Percentiles rank a stretch among this genome's conserved stretches.
phyloP scores from a whole-genome alignment of 2,329 filamentous ascomycete genomes.

The Nigrograna mackinnonii region DNA sequence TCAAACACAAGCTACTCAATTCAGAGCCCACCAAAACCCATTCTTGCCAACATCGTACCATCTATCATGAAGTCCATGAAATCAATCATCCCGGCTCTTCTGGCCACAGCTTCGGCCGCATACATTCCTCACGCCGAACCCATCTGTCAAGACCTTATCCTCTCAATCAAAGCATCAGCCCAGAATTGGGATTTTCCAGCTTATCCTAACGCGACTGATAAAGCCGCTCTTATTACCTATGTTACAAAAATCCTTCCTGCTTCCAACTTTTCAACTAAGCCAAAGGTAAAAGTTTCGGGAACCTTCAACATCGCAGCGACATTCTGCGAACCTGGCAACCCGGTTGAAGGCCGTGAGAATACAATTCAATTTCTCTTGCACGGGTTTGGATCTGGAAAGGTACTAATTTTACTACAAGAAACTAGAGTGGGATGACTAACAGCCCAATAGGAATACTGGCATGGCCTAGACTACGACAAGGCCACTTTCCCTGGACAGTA shows the following conservation, averaged over 20 bases:
- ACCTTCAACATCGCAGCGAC: not conserved
- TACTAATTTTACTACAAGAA: not conserved
- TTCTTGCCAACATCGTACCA: too few species aligned
- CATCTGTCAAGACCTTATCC: too few species aligned
- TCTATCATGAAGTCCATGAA: too few species aligned
- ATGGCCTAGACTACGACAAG: conserved; percentile 1
- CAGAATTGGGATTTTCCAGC: not conserved
- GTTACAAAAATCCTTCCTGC: too few species aligned
- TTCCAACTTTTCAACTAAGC: not conserved
- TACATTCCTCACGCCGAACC: too few species aligned
- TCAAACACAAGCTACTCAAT: too few species aligned
- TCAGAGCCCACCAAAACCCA: too few species aligned
- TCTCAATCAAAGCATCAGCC: not conserved
- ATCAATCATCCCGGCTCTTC: too few species aligned
- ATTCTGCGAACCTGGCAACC: not conserved
- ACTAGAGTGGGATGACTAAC: not conserved
- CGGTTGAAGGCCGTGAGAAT: not conserved
- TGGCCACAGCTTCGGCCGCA: too few species aligned
- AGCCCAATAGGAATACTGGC: conserved; percentile 4
- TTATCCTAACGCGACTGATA: not conserved
- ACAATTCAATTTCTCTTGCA: not conserved
- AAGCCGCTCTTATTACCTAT: not conserved
- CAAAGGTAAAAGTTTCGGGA: not conserved
- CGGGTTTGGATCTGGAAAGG: not conserved
- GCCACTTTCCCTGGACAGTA: conserved; percentile 4